These are phyloP conservation scores for Sphaerosporella brunnea DNA, from an alignment of 495 filamentous ascomycete species.

Conservation along the genomic window DNA sequence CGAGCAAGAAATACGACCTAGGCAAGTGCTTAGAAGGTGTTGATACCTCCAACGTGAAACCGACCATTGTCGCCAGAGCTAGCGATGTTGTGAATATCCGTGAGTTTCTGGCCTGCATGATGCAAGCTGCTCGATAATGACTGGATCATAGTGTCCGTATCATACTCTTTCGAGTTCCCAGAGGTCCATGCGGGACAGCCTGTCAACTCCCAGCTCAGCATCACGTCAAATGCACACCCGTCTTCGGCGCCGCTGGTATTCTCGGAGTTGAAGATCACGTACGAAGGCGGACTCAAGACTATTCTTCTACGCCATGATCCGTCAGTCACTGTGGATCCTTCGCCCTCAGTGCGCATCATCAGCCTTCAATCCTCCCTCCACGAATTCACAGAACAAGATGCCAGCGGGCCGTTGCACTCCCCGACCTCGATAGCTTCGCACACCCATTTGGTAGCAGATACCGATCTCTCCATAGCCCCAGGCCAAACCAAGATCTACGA, in stretches of 20 bases:
- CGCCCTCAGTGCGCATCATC: conserved; percentile 10
- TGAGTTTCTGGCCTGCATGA: conserved; percentile 27
- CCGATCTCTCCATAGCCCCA: conserved; percentile 51
- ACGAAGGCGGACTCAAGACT: conserved; percentile 50
- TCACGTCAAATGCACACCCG: conserved; percentile 50
- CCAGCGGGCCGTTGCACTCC: conserved; percentile 23
- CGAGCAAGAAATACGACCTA: conserved; percentile 56
- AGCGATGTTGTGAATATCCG: conserved; percentile 52
- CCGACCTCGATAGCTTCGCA: conserved; percentile 25
- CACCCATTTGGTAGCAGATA: conserved; percentile 33
- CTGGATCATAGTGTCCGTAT: conserved; percentile 37
- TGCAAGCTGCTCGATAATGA: neutral
- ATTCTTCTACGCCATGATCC: conserved; percentile 33
- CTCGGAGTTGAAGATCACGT: conserved; percentile 44
- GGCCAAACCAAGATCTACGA: conserved; percentile 52
- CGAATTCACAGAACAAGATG: conserved; percentile 11
- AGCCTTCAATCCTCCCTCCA: conserved; percentile 17
- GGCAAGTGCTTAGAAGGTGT: conserved; percentile 46
- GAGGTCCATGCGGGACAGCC: conserved; percentile 75
- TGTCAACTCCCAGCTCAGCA: conserved; percentile 49
- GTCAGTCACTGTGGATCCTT: neutral
- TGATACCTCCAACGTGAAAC: conserved; percentile 35
- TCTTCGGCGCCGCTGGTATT: conserved; percentile 47
- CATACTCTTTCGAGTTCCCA: conserved; percentile 52
- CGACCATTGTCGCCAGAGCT: conserved; percentile 45